Percentiles rank a stretch among this genome's conserved stretches.
phyloP scores from a whole-genome alignment of 2,329 filamentous ascomycete genomes.

The Beauveria asiatica region DNA sequence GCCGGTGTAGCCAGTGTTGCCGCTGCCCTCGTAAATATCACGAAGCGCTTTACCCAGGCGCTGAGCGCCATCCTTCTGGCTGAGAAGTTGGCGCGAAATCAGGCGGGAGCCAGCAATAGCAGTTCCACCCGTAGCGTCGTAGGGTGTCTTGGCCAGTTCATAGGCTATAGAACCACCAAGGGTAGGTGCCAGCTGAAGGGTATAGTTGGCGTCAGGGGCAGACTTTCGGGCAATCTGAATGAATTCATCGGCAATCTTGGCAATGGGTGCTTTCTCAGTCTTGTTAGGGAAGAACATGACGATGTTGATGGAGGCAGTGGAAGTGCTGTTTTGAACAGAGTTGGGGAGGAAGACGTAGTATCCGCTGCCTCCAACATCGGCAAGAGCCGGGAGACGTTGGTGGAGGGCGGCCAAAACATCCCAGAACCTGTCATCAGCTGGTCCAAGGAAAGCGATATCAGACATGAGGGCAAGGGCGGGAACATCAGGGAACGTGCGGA shows the following conservation, averaged over 20 bases:
- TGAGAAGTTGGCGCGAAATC: slow-evolving; percentile 20
- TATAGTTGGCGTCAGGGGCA: slow-evolving; percentile 3
- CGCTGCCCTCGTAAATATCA: slow-evolving; percentile 8
- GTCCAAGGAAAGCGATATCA: slow-evolving; percentile 20
- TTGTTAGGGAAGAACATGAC: slow-evolving; percentile 11
- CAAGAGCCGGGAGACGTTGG: slow-evolving; percentile 24
- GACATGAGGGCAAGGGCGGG: slow-evolving; percentile 23
- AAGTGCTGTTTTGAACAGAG: slow-evolving; percentile 9
- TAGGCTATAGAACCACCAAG: not conserved
- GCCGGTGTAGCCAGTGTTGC: slow-evolving; percentile 14
- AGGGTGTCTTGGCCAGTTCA: slow-evolving; percentile 12
- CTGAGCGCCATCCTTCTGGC: slow-evolving; percentile 16
- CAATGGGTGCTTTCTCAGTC: slow-evolving; percentile 6
- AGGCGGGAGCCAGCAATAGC: slow-evolving; percentile 15
- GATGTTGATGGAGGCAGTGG: not conserved
- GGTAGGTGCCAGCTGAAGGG: not conserved
- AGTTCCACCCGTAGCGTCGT: slow-evolving; percentile 16
- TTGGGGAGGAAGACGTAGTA: slow-evolving; percentile 26
- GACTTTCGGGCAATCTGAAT: not conserved
- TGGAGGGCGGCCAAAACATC: slow-evolving; percentile 21
- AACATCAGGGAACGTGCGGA: slow-evolving; percentile 31
- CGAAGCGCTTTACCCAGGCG: slow-evolving; percentile 19
- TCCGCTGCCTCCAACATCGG: slow-evolving; percentile 27
- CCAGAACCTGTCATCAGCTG: slow-evolving; percentile 24
- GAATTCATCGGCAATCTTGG: slow-evolving; percentile 3